A percentile compares a stretch with the other conserved stretches of the same genome.
Conservation (phyloP, 2,329 filamentous ascomycete genomes). For the Monilinia polystroma region DNA sequence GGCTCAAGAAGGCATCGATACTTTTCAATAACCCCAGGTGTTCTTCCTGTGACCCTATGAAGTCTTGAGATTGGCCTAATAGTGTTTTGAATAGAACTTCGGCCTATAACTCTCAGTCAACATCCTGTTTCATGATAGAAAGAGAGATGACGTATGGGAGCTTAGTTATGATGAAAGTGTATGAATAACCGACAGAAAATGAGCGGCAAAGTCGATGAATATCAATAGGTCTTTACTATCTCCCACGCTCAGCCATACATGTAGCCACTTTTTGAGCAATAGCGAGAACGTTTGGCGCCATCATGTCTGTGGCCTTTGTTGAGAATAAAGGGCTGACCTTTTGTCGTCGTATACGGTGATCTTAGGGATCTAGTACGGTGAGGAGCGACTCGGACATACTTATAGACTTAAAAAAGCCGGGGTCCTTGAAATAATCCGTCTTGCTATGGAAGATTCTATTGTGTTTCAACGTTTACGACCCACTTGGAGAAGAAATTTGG, state of each 20-base stretch:
- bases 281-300: not conserved
- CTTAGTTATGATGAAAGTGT: not conserved
- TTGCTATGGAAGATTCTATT: not conserved
- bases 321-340: slow-evolving; percentile 11
- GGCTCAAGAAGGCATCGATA: not conserved
- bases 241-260: not conserved
- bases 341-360: slow-evolving; percentile 3
- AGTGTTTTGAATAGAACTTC: slow-evolving; percentile 4
- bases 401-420: not conserved
- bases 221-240: not conserved
- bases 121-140: not conserved
- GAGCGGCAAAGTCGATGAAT: slow-evolving; percentile 8
- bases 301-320: not conserved
- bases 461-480: not conserved
- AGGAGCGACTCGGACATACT: not conserved
- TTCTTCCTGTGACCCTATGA: not conserved
- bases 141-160: not conserved
- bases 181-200: not conserved
- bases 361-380: not conserved
- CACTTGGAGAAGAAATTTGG: not conserved
- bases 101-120: not conserved
- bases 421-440: slow-evolving; percentile 1
- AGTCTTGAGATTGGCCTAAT: not conserved
- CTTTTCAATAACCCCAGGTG: not conserved
- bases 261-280: not conserved